Percentiles rank a stretch among this genome's conserved stretches.
Conservation (phyloP, 768 basidiomycete genomes). For the Kwoniella bestiolae region DNA sequence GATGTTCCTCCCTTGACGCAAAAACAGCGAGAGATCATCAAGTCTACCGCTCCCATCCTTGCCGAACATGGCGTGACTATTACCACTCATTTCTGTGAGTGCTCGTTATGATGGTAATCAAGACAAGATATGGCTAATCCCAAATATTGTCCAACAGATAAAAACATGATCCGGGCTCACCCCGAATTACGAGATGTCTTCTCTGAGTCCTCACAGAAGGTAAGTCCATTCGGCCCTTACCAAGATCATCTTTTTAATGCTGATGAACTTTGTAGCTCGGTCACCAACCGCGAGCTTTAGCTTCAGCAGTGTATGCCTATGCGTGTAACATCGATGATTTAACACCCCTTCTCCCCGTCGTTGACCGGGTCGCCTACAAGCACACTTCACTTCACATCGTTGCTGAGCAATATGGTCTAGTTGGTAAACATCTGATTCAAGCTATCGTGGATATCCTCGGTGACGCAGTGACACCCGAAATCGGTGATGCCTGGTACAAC, state of each 20-base stretch:
- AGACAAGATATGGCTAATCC: too few species aligned
- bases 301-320: constrained; percentile 38
- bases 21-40: constrained; percentile 21
- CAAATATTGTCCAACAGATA: too few species aligned
- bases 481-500: constrained; percentile 38
- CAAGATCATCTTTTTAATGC: not conserved
- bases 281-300: constrained; percentile 38
- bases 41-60: constrained; percentile 17
- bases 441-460: constrained; percentile 38
- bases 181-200: constrained; percentile 22
- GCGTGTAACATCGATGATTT: constrained; percentile 40
- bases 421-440: constrained; percentile 37
- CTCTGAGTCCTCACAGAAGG: constrained; percentile 18
- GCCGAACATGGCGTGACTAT: constrained; percentile 24
- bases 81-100: constrained; percentile 23
- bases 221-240: not conserved
- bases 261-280: constrained; percentile 5
- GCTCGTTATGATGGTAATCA: not conserved
- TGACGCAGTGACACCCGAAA: constrained; percentile 33
- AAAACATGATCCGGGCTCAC: constrained; percentile 22
- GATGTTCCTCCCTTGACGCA: constrained; percentile 20
- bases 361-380: constrained; percentile 38
- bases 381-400: constrained; percentile 38
- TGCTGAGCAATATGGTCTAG: constrained; percentile 36
- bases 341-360: constrained; percentile 29